Evolutionary conservation across 73 alveolate genomes (phyloP), one percentile per base, ranked within the genome.

Genomic region (Uronychia binucleata): DNA sequence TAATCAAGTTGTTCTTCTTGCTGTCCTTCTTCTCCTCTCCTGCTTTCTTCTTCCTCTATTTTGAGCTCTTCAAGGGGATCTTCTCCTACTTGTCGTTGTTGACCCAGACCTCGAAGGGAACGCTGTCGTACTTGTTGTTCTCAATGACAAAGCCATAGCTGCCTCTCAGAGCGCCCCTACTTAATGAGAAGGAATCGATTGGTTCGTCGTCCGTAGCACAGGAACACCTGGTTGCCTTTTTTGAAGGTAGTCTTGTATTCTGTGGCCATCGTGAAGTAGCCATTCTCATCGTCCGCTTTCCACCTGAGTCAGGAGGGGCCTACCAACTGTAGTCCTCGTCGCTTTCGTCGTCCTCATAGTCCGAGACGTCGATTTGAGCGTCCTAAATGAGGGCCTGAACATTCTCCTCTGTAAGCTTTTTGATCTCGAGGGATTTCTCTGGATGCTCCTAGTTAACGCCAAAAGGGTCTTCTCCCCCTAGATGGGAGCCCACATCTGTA

Each of bases 51-150:
- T 46, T 46, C n/a, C 67, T 46, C 67, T 46, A 19, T 19, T 46
- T 46, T 19, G 19, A 11, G n/a, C 67, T 19, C 19, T 46, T 46
- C 67, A 46, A 11, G 5, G 67, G 67, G 19, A 46, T 46, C 67
- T 46, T 46, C 19, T 46, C 67, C 67, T 46, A 11, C 67, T 46
- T 46, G 19, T 46, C 67, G 19, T 46, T 75, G 31, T 81, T 67
- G 1, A 81, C 88, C 88, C 88, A 81, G 0, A 67, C 88, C 26
- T 78, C 46, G 75, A 81, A 81, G 11, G 77, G n/a, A 0, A 58
- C 28, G 14, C 79, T 34, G 75, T 81, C 58, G 33, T 81, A 81
- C 1, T 26, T 26, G 33, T 81, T 81, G 77, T 81, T 31, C 29
- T 58, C 30, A 1, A 81, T 31, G 75, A 81, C 76, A 32, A 81